phyloP scores from a whole-genome alignment of 2,329 filamentous ascomycete genomes.

The Leptographium galeiforme region DNA sequence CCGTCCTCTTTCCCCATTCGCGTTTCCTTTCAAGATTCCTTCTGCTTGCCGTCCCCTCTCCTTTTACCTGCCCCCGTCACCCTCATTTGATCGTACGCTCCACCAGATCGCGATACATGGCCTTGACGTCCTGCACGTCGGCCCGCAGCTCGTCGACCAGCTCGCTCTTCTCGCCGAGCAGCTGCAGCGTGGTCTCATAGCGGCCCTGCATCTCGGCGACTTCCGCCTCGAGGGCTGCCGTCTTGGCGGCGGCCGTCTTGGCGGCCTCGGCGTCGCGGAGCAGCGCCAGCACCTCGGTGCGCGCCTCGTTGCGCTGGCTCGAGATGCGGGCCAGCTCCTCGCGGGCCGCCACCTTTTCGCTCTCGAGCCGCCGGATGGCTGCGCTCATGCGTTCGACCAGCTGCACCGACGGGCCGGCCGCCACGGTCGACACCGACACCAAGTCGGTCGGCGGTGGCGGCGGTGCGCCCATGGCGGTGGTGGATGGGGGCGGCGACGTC shows the following conservation, averaged over 20 bases:
- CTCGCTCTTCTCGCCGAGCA: slow-evolving; percentile 96
- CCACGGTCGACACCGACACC: slow-evolving; percentile 77
- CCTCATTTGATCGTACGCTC: slow-evolving; percentile 53
- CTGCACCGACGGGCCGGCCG: slow-evolving; percentile 83
- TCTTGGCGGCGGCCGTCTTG: slow-evolving; percentile 42
- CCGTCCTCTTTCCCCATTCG: too few species aligned
- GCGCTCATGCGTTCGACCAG: slow-evolving; percentile 94
- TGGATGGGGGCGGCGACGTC: slow-evolving; percentile 36
- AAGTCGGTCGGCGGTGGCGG: slow-evolving; percentile 39
- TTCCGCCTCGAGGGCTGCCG: slow-evolving; percentile 51
- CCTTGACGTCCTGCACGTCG: slow-evolving; percentile 87
- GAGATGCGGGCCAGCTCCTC: slow-evolving; percentile 74
- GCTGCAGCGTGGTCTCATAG: slow-evolving; percentile 84
- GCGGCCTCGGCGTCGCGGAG: slow-evolving; percentile 77
- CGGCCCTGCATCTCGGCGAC: slow-evolving; percentile 57
- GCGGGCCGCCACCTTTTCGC: slow-evolving; percentile 75
- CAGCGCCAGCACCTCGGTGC: slow-evolving; percentile 77
- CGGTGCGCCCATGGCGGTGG: slow-evolving; percentile 47
- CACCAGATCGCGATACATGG: slow-evolving; percentile 87
- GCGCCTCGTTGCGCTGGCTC: slow-evolving; percentile 78
- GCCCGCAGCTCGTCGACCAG: slow-evolving; percentile 78
- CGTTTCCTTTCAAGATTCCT: too few species aligned
- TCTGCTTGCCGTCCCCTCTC: neutral
- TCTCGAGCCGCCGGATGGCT: slow-evolving; percentile 79
- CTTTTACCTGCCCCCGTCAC: neutral